A percentile compares a stretch with the other conserved stretches of the same genome.
Conservation (phyloP, 257 asterid species). For the Solanum etuberosum region DNA sequence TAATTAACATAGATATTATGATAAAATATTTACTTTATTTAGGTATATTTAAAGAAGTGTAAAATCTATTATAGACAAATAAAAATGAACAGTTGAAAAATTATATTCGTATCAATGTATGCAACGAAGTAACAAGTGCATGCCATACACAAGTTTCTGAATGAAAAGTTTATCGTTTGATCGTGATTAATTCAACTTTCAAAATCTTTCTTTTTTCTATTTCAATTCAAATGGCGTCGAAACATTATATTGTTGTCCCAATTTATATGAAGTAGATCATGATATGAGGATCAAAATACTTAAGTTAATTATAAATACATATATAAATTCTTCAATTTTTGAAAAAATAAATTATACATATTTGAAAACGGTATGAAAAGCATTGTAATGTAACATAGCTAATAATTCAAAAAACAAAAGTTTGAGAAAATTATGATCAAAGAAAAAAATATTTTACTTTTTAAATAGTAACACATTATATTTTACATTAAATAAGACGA, state of each 20-base stretch:
- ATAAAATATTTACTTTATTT: too few species aligned
- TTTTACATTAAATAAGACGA: background rate
- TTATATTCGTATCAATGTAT: background rate
- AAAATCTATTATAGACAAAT: background rate
- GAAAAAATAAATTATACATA: background rate
- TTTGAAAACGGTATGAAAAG: background rate
- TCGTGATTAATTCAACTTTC: background rate
- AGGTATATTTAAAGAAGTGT: background rate
- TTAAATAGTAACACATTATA: background rate
- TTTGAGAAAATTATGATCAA: too few species aligned
- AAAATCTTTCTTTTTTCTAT: too few species aligned
- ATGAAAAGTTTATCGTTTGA: background rate
- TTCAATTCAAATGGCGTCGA: background rate
- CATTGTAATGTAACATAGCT: too few species aligned
- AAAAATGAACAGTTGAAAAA: too few species aligned
- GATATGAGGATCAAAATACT: background rate
- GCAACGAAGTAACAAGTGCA: background rate
- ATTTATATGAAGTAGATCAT: background rate
- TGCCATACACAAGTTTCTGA: too few species aligned
- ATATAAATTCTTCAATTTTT: too few species aligned
- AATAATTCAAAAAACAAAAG: too few species aligned
- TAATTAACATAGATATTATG: too few species aligned
- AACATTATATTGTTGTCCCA: background rate
- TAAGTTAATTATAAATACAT: background rate
- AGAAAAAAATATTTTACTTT: too few species aligned